These are phyloP conservation scores for Suillus weaverae DNA, from an alignment of 768 basidiomycete species.

Conservation along the genomic window DNA sequence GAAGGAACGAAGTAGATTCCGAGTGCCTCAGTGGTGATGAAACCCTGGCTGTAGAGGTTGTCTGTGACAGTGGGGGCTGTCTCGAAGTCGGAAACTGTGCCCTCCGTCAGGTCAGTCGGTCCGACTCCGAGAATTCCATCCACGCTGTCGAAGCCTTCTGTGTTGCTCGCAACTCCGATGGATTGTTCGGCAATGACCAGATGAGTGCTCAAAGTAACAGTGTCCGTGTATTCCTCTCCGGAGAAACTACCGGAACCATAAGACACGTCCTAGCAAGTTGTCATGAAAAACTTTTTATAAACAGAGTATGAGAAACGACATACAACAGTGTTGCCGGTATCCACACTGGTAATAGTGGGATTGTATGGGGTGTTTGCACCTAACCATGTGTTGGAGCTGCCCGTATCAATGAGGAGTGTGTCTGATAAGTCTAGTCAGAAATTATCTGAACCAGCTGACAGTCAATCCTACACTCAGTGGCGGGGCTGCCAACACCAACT, in stretches of 20 bases:
- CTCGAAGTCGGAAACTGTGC: slow-evolving; percentile 15
- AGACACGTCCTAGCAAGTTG: slow-evolving; percentile 10
- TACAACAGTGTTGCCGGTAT: slow-evolving; percentile 24
- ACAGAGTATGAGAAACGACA: background rate
- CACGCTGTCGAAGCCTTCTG: slow-evolving; percentile 28
- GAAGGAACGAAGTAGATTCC: slow-evolving; percentile 35
- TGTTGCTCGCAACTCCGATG: slow-evolving; percentile 36
- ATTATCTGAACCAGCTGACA: background rate
- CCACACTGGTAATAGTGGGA: slow-evolving; percentile 16
- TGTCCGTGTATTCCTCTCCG: slow-evolving; percentile 21
- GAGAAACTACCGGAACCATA: slow-evolving; percentile 24
- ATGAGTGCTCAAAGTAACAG: slow-evolving; percentile 13
- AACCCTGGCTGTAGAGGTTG: slow-evolving; percentile 32
- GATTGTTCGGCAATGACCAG: slow-evolving; percentile 30
- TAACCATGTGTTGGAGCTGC: slow-evolving; percentile 35
- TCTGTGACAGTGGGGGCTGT: slow-evolving; percentile 36
- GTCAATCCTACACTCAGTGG: slow-evolving; percentile 25
- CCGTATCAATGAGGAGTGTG: slow-evolving; percentile 32
- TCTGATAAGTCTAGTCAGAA: slow-evolving; percentile 16
- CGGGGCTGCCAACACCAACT: slow-evolving; percentile 28
- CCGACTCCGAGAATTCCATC: slow-evolving; percentile 43
- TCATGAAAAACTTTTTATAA: slow-evolving; percentile 9
- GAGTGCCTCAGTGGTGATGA: slow-evolving; percentile 27
- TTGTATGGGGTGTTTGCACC: slow-evolving; percentile 25
- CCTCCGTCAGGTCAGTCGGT: slow-evolving; percentile 33